Evolutionary conservation across 768 basidiomycete species (phyloP).

Genomic region (Hebeloma cylindrosporum): DNA sequence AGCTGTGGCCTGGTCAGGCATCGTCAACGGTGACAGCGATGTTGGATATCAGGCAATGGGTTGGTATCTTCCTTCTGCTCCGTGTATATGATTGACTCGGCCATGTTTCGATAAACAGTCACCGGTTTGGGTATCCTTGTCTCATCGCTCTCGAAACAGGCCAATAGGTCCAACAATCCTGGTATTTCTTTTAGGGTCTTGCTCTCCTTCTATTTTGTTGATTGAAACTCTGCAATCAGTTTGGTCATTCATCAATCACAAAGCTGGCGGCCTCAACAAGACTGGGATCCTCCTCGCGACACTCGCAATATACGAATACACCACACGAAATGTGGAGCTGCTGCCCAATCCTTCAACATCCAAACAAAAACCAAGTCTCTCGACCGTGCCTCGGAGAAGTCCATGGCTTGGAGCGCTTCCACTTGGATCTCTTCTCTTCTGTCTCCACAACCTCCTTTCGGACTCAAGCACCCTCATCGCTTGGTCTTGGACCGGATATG

Average conservation of each 20-base stretch:
- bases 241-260: slow-evolving; percentile 73
- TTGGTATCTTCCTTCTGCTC: slow-evolving; percentile 29
- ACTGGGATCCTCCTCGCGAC: slow-evolving; percentile 58
- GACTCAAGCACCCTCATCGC: slow-evolving; percentile 79
- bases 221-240: slow-evolving; percentile 38
- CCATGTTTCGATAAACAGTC: slow-evolving; percentile 40
- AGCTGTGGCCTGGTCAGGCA: slow-evolving; percentile 53
- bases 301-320: slow-evolving; percentile 57
- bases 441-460: slow-evolving; percentile 67
- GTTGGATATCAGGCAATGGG: slow-evolving; percentile 49
- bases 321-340: slow-evolving; percentile 34
- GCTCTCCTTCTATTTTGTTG: slow-evolving; percentile 4
- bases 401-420: slow-evolving; percentile 44
- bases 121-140: slow-evolving; percentile 65
- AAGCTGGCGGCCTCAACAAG: slow-evolving; percentile 70
- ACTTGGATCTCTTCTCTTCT: slow-evolving; percentile 69
- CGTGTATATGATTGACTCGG: neutral
- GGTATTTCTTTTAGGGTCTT: slow-evolving; percentile 36
- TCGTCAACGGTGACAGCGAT: slow-evolving; percentile 23
- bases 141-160: slow-evolving; percentile 70
- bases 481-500: slow-evolving; percentile 91
- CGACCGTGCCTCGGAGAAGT: slow-evolving; percentile 13
- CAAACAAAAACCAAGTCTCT: neutral
- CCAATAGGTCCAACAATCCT: slow-evolving; percentile 81
- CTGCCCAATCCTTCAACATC: neutral